Evolutionary conservation across 257 asterid species (phyloP), one percentile per base, ranked within the genome.

Genomic region (Mentha longifolia): DNA sequence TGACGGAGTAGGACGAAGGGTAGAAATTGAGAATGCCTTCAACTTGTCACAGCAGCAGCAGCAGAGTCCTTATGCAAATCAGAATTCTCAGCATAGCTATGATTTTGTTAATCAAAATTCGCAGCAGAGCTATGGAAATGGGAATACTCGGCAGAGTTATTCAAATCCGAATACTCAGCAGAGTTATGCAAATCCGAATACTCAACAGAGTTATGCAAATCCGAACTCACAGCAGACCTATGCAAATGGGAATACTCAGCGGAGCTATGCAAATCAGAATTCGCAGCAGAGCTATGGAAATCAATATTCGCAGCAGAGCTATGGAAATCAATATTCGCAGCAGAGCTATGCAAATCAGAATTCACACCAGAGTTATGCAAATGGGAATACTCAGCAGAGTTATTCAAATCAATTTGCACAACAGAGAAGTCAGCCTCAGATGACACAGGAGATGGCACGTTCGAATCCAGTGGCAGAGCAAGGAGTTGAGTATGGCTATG

Each of bases 1-100:
- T 78, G 87, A 81, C 67, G 80, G 83, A 50, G 78, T 78, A 63
- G 94, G 89, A 54, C 84, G 84, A n/a, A 78, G 78, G 69, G 81
- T 61, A 50, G 91, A 85, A 75, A 78, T 90, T 57, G 89, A 84
- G 79, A 79, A 70, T 72, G 76, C 84, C 60, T 61, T 90, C 52
- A 75, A 85, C 80, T 71, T 74, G 39, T 57, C 77, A 15, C 39
- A 33, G 39, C 80, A n/a, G n/a, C n/a, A n/a, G n/a, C n/a, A 81
- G 14, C 83, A 66, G 41, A 77, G 84, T 73, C 47, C 83, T 72
- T 73, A 61, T 45, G 39, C 60, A 9, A 59, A 56, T 56, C 62
- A 56, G 17, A 7, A 56, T 14, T 5, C 5, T 3, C 25, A 31
- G 14, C 47, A 33, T 22, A 35, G 25, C 3, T 25, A 12, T 28